A percentile compares a stretch with the other conserved stretches of the same genome.
These are phyloP conservation scores for Triticum timopheevii DNA, from an alignment of 176 grass and related monocot species.

Conservation along the genomic window DNA sequence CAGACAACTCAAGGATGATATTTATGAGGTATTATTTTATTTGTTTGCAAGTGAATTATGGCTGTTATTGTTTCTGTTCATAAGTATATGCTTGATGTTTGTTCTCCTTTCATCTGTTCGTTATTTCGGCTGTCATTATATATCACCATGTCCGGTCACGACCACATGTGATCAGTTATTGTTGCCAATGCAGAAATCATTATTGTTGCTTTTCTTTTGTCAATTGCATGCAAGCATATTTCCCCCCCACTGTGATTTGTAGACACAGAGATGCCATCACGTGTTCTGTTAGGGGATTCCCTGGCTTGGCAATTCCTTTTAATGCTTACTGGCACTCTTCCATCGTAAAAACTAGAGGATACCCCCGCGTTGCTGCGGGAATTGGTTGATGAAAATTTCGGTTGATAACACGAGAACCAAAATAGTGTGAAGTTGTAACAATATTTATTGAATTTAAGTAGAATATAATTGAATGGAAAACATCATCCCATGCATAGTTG, in stretches of 20 bases:
- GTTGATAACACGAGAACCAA: too few relatives aligned
- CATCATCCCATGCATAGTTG: too few relatives aligned
- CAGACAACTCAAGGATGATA: constrained; percentile 95
- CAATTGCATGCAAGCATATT: neutral
- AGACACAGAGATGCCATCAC: neutral
- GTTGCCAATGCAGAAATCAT: neutral
- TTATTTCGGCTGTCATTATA: neutral
- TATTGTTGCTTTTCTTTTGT: neutral
- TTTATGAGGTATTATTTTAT: constrained; percentile 77
- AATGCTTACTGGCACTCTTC: neutral
- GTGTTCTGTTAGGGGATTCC: neutral
- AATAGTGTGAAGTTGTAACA: too few relatives aligned
- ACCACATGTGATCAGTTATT: neutral
- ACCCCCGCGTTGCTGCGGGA: neutral
- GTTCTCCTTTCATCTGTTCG: neutral
- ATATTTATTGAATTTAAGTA: too few relatives aligned
- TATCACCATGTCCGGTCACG: neutral
- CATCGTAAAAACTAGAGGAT: neutral
- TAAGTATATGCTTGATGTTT: neutral
- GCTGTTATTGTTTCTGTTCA: neutral
- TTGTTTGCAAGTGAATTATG: neutral
- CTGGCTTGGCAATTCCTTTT: neutral
- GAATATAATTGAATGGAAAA: too few relatives aligned
- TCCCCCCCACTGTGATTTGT: neutral
- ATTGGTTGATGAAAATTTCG: too few relatives aligned